These are phyloP conservation scores for Apophysomyces variabilis DNA, from an alignment of 371 early-diverging fungal species.

Conservation along the genomic window DNA sequence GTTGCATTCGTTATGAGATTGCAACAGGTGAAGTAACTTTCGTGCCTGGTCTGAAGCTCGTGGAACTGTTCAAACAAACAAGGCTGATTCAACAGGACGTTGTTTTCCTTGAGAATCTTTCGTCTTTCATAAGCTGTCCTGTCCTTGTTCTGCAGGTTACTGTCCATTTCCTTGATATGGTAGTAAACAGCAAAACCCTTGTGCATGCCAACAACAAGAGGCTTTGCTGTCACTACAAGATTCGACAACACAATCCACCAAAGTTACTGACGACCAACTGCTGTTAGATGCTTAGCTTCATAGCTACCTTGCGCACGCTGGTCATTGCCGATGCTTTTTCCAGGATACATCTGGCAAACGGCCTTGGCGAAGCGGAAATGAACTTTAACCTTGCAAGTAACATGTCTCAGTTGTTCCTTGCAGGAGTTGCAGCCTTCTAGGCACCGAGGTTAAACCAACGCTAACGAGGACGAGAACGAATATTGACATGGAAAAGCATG, in stretches of 20 bases:
- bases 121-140: background rate
- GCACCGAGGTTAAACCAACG: background rate
- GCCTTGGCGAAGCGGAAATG: background rate
- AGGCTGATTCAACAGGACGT: background rate
- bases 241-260: background rate
- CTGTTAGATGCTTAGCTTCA: background rate
- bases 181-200: background rate
- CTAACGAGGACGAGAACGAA: background rate
- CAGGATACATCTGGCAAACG: background rate
- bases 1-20: background rate
- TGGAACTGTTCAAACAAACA: background rate
- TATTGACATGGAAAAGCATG: background rate
- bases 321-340: background rate
- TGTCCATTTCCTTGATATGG: background rate
- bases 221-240: background rate
- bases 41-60: background rate
- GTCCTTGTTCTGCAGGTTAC: background rate
- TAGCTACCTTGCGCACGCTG: background rate
- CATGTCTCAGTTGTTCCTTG: background rate
- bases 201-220: background rate
- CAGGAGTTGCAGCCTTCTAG: background rate
- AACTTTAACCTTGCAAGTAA: background rate
- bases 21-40: background rate
- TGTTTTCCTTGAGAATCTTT: background rate
- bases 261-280: background rate